phyloP scores from a whole-genome alignment of 495 filamentous ascomycete species.

The Aspergillus panamensis region DNA sequence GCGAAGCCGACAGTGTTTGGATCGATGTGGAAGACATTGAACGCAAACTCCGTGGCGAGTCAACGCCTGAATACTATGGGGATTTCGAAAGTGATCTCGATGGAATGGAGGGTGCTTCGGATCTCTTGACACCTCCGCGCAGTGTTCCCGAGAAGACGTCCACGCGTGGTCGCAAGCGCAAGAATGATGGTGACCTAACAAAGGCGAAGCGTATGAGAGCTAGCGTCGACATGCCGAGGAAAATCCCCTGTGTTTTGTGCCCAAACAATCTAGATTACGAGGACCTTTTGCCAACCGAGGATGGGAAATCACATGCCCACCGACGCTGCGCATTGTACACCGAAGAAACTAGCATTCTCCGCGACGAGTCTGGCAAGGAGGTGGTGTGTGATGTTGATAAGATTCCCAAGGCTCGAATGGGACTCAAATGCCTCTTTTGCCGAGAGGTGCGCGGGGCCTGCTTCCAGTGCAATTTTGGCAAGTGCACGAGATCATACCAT shows the following conservation, averaged over 20 bases:
- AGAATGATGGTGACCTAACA: slow-evolving; percentile 54
- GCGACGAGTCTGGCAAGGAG: slow-evolving; percentile 64
- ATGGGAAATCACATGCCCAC: slow-evolving; percentile 78
- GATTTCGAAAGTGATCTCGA: slow-evolving; percentile 67
- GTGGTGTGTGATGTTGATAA: slow-evolving; percentile 70
- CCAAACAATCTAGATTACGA: slow-evolving; percentile 87
- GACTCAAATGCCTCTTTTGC: slow-evolving; percentile 92
- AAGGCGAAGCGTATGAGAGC: slow-evolving; percentile 73
- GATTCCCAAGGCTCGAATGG: slow-evolving; percentile 82
- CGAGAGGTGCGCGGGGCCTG: slow-evolving; percentile 89
- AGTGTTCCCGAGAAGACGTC: slow-evolving; percentile 64
- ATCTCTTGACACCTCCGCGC: slow-evolving; percentile 76
- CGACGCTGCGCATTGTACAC: slow-evolving; percentile 86
- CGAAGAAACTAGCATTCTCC: slow-evolving; percentile 81
- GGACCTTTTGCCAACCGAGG: slow-evolving; percentile 79
- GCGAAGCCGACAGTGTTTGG: slow-evolving; percentile 95
- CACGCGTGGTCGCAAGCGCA: slow-evolving; percentile 58
- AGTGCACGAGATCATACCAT: slow-evolving; percentile 91
- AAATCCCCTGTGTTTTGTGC: slow-evolving; percentile 89
- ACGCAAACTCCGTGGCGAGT: slow-evolving; percentile 86
- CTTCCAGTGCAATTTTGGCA: slow-evolving; percentile 95
- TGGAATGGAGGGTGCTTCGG: slow-evolving; percentile 55
- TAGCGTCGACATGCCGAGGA: slow-evolving; percentile 62
- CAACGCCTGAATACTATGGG: slow-evolving; percentile 81
- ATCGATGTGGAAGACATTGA: slow-evolving; percentile 94